phyloP scores from a whole-genome alignment of 176 grass and related monocot species.

The Phoenix dactylifera region DNA sequence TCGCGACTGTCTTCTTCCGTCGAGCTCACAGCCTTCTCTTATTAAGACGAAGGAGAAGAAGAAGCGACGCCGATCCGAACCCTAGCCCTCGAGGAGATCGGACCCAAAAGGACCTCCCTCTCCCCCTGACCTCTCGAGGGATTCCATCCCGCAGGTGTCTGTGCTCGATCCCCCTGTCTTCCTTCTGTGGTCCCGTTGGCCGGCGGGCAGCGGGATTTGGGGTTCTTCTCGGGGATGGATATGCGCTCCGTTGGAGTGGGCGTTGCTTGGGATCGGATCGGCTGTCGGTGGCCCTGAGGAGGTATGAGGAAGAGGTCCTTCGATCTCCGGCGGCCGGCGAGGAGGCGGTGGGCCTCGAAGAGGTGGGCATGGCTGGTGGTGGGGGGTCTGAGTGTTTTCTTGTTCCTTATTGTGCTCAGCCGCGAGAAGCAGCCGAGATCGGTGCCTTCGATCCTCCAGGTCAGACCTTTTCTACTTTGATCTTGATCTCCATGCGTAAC shows the following conservation, averaged over 20 bases:
- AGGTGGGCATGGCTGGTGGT: constrained; percentile 35
- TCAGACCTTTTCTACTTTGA: background rate
- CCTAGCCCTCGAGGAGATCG: too few species aligned
- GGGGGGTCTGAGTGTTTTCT: constrained; percentile 10
- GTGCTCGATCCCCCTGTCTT: too few species aligned
- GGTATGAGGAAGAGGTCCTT: constrained; percentile 33
- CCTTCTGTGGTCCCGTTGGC: too few species aligned
- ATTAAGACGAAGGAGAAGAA: too few species aligned
- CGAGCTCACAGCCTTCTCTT: too few species aligned
- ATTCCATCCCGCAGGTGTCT: too few species aligned
- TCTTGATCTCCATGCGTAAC: constrained; percentile 1
- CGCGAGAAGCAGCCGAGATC: constrained; percentile 22
- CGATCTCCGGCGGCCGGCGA: constrained; percentile 52
- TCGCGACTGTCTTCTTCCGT: too few species aligned
- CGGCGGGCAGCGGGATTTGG: too few species aligned
- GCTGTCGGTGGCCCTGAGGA: background rate
- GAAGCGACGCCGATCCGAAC: too few species aligned
- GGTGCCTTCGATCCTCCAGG: constrained; percentile 9
- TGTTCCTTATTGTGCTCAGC: constrained; percentile 19
- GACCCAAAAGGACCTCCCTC: too few species aligned
- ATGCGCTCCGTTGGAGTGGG: constrained; percentile 4
- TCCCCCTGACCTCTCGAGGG: too few species aligned
- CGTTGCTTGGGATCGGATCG: background rate
- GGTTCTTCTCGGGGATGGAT: too few species aligned
- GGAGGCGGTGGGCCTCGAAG: constrained; percentile 55